Evolutionary conservation across 1,284 basidiomycete genomes (phyloP), one percentile per base, ranked within the genome.

Genomic region (Tausonia pullulans): DNA sequence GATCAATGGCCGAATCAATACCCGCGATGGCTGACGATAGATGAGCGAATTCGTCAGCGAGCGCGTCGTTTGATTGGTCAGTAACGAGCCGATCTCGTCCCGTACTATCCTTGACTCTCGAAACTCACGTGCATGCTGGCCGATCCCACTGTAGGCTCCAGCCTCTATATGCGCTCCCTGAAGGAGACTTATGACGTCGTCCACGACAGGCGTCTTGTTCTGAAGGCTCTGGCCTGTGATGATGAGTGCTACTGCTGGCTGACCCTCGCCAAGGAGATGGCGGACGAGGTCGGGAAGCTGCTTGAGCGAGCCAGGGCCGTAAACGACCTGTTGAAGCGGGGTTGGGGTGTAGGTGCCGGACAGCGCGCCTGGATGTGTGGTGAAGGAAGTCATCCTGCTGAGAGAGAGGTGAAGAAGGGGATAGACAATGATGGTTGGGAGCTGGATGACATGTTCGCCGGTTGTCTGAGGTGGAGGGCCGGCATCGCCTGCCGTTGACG

Each of bases 121-220:
- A 11, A 4, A 61, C 68, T 62, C 61, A 69, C 68, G 88, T 0
- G 86, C 79, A 71, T 90, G 87, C 73, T 90, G 81, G 8, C 86
- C 86, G 67, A 90, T 88, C 69, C 86, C 83, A 67, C 79, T 82
- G 75, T 87, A 89, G 4, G 85, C 88, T 40, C 79, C 81, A 58
- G 82, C 84, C 71, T 82, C 84, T 13, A 82, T 82, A 66, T 79
- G 74, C 67, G 77, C 76, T 58, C 81, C 80, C 65, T 79, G 81
- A 59, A 88, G 75, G 60, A 87, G 77, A 16, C 69, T 74, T 73
- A 86, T 83, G 5, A 88, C 78, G 60, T 75, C 80, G 10, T 86
- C 79, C 50, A 64, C 65, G 43, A 68, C 62, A 51, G 65, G 63
- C 6, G 66, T 67, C 52, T 82, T 78, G 65, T 67, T 64, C 13